Percentiles rank a stretch among this genome's conserved stretches.
phyloP scores from a whole-genome alignment of 140 eudicot genomes.

The Anethum foeniculum region DNA sequence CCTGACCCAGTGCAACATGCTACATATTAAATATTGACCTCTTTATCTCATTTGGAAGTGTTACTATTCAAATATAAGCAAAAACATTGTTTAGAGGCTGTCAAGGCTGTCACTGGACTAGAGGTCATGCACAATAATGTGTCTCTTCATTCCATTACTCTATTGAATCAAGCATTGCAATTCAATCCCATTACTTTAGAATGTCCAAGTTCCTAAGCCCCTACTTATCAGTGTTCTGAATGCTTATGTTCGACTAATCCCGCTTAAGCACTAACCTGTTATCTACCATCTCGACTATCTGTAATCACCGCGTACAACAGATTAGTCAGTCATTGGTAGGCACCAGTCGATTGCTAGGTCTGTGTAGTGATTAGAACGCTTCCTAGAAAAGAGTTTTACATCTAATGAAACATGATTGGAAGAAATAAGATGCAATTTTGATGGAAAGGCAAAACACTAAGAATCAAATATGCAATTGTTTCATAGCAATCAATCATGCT shows the following conservation, averaged over 20 bases:
- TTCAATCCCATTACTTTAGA: neutral
- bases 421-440: neutral
- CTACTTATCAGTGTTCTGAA: neutral
- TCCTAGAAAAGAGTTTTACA: neutral
- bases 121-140: slow-evolving; percentile 13
- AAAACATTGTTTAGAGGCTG: slow-evolving; percentile 11
- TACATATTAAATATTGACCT: neutral
- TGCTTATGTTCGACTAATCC: neutral
- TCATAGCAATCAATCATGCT: slow-evolving; percentile 23
- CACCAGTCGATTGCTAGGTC: neutral
- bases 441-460: neutral
- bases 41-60: slow-evolving; percentile 31
- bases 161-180: slow-evolving; percentile 2
- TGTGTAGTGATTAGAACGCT: neutral
- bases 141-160: slow-evolving; percentile 5
- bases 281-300: neutral
- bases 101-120: slow-evolving; percentile 21
- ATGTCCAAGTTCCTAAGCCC: neutral
- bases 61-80: slow-evolving; percentile 8
- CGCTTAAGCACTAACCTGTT: neutral
- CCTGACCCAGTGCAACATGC: slow-evolving; percentile 61
- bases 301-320: neutral
- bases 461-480: slow-evolving; percentile 1
- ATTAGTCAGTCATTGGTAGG: neutral
- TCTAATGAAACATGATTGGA: neutral